These are phyloP conservation scores for Fraxinus quadrangulata DNA, from an alignment of 257 asterid species.

Conservation along the genomic window DNA sequence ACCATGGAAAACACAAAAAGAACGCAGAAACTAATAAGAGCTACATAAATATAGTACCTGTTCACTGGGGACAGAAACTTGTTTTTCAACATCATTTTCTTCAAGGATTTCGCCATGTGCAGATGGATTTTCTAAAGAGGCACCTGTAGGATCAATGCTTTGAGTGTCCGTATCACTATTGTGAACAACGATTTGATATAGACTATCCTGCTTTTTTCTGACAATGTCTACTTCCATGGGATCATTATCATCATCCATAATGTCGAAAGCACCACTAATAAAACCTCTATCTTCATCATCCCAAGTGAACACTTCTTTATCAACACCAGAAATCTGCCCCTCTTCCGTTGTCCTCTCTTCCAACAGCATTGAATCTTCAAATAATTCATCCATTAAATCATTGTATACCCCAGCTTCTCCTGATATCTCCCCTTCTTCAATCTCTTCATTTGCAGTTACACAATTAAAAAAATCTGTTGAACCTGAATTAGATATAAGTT, in stretches of 20 bases:
- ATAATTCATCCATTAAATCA: slow-evolving; percentile 36
- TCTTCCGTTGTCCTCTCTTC: slow-evolving; percentile 36
- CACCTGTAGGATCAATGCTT: slow-evolving; percentile 25
- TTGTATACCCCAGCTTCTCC: slow-evolving; percentile 47
- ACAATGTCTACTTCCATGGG: slow-evolving; percentile 31
- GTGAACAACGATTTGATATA: slow-evolving; percentile 26
- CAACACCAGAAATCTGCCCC: slow-evolving; percentile 31
- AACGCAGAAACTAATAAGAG: neutral
- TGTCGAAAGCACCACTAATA: slow-evolving; percentile 19
- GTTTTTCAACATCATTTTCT: slow-evolving; percentile 46
- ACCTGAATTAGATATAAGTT: slow-evolving; percentile 49
- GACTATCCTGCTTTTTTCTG: slow-evolving; percentile 32
- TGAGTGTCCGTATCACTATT: slow-evolving; percentile 33
- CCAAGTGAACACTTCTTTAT: slow-evolving; percentile 28
- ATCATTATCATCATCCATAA: slow-evolving; percentile 30
- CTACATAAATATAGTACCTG: slow-evolving; percentile 36
- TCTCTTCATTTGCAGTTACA: slow-evolving; percentile 46
- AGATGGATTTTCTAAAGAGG: slow-evolving; percentile 32
- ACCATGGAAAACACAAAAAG: neutral
- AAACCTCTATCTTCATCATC: slow-evolving; percentile 32
- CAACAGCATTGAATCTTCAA: slow-evolving; percentile 38
- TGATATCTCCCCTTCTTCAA: slow-evolving; percentile 83
- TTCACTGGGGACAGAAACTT: slow-evolving; percentile 30
- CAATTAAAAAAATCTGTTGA: slow-evolving; percentile 29
- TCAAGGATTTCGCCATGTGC: slow-evolving; percentile 33